Evolutionary conservation across 306 rosid genomes (phyloP).

Genomic region (Cicer cuneatum): DNA sequence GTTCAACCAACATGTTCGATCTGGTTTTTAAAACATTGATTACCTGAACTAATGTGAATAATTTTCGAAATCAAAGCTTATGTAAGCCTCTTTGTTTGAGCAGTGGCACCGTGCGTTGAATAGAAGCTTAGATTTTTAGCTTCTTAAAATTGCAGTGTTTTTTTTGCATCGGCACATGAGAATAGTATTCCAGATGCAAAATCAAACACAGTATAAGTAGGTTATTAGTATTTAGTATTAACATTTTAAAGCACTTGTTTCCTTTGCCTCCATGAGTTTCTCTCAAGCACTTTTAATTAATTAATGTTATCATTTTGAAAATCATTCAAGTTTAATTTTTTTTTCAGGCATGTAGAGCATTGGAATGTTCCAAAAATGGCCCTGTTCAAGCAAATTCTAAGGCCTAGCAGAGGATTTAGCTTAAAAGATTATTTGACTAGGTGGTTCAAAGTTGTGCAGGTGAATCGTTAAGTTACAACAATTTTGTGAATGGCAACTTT

Average conservation of each 20-base stretch:
- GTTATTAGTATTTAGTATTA: background rate
- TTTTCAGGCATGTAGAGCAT: conserved; percentile 82
- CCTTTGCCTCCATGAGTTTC: background rate
- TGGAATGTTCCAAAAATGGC: conserved; percentile 98
- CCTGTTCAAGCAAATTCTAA: conserved; percentile 79
- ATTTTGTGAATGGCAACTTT: conserved; percentile 33
- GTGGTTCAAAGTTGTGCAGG: conserved; percentile 51
- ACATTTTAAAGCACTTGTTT: background rate
- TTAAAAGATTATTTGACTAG: conserved; percentile 50
- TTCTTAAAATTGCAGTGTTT: too few relatives aligned
- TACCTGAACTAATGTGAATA: background rate
- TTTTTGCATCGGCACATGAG: too few relatives aligned
- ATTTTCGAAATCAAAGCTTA: background rate
- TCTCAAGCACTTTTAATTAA: background rate
- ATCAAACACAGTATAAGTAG: background rate
- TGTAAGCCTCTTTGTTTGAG: background rate
- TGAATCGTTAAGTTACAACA: conserved; percentile 33
- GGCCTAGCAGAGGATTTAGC: conserved; percentile 72
- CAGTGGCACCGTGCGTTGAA: too few relatives aligned
- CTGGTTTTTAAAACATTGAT: too few relatives aligned
- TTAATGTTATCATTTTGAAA: conserved; percentile 4
- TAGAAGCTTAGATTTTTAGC: too few relatives aligned
- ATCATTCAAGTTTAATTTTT: background rate
- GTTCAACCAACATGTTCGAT: too few relatives aligned
- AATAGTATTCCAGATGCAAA: too few relatives aligned